Percentiles rank a stretch among this genome's conserved stretches.
These are phyloP conservation scores for Lomentospora prolificans DNA, from an alignment of 2,329 filamentous ascomycete species.

Conservation along the genomic window DNA sequence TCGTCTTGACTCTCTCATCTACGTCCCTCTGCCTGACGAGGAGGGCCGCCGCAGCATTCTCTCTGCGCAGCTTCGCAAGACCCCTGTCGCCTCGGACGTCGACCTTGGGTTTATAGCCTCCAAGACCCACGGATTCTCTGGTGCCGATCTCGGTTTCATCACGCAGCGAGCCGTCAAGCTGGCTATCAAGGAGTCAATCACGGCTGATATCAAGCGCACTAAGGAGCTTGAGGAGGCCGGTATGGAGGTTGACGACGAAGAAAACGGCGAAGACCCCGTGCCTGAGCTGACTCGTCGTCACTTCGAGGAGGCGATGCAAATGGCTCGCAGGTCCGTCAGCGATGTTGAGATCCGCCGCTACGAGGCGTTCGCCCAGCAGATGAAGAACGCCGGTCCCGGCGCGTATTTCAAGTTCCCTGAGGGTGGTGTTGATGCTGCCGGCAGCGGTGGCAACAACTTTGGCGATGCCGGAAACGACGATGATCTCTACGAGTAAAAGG, in stretches of 20 bases:
- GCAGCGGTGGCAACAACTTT: conserved; percentile 53
- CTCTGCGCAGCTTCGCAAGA: conserved; percentile 95
- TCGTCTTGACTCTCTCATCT: conserved; percentile 96
- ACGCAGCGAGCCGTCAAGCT: conserved; percentile 98
- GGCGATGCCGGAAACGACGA: conserved; percentile 89
- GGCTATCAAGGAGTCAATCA: conserved; percentile 95
- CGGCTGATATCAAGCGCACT: conserved; percentile 74
- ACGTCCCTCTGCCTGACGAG: conserved; percentile 93
- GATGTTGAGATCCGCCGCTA: conserved; percentile 97
- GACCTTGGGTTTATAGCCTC: conserved; percentile 85
- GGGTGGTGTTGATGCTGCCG: conserved; percentile 49
- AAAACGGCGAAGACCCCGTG: conserved; percentile 82
- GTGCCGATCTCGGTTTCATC: conserved; percentile 98
- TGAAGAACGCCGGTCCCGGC: conserved; percentile 95
- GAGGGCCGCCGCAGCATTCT: conserved; percentile 81
- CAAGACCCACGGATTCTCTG: conserved; percentile 98
- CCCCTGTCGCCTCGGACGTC: conserved; percentile 78
- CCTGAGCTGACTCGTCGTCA: conserved; percentile 92
- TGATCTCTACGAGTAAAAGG: conserved; percentile 68
- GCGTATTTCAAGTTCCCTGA: conserved; percentile 97
- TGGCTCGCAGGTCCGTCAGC: conserved; percentile 83
- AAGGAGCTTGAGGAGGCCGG: conserved; percentile 84
- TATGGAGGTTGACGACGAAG: conserved; percentile 61
- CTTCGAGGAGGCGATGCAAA: conserved; percentile 98
- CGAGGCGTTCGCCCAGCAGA: conserved; percentile 95